phyloP scores from a whole-genome alignment of 768 basidiomycete species.

The Chalciporus chontae region DNA sequence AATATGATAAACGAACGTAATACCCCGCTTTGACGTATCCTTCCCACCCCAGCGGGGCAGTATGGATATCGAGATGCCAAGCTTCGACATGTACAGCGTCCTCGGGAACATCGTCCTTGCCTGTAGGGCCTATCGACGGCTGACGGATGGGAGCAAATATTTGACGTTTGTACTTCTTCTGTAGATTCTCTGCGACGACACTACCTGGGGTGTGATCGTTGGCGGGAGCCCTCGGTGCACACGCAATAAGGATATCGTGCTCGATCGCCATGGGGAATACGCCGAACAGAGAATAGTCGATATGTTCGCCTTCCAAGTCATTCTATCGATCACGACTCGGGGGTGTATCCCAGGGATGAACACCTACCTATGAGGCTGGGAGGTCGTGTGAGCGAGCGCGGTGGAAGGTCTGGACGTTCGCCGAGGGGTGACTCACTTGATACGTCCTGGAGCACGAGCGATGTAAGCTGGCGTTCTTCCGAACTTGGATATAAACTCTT shows the following conservation, averaged over 20 bases:
- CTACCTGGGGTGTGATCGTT: conserved; percentile 41
- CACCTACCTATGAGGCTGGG: conserved; percentile 34
- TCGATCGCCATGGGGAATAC: conserved; percentile 85
- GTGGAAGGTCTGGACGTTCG: too few relatives aligned
- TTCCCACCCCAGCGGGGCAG: conserved; percentile 71
- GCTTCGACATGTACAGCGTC: conserved; percentile 40
- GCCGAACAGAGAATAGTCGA: conserved; percentile 82
- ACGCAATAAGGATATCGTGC: conserved; percentile 79
- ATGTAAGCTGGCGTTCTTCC: conserved; percentile 68
- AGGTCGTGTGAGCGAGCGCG: not conserved
- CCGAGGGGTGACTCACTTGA: conserved; percentile 50
- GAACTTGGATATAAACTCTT: conserved; percentile 61
- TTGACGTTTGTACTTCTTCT: conserved; percentile 55
- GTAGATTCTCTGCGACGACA: conserved; percentile 61
- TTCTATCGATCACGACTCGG: not conserved
- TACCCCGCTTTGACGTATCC: conserved; percentile 87
- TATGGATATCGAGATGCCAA: conserved; percentile 74
- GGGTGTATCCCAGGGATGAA: not conserved
- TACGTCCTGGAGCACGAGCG: conserved; percentile 73
- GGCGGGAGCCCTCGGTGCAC: conserved; percentile 40
- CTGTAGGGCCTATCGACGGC: conserved; percentile 19
- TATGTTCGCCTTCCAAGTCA: conserved; percentile 64
- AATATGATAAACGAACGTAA: conserved; percentile 48
- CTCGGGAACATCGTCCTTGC: conserved; percentile 29
- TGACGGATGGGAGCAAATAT: conserved; percentile 53